These are phyloP conservation scores for Candida sp. DNA, from an alignment of 1,139 yeast genomes.

Conservation along the genomic window DNA sequence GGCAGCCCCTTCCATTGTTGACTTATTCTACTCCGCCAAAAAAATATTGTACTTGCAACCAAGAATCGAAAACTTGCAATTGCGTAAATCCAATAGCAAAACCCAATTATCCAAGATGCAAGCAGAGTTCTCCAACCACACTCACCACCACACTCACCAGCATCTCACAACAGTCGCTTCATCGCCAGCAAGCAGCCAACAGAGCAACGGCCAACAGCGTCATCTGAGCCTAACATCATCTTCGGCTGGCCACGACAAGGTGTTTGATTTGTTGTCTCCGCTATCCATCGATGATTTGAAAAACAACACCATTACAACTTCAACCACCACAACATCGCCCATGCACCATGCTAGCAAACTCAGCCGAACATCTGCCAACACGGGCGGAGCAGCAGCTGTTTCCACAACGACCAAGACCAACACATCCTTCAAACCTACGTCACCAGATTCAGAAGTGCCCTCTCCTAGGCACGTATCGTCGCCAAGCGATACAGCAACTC, in stretches of 20 bases:
- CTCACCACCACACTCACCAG: background rate
- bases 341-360: background rate
- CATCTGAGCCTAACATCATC: constrained; percentile 1
- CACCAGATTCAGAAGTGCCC: constrained; percentile 13
- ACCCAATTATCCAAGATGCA: constrained; percentile 19
- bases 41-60: constrained; percentile 43
- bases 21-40: constrained; percentile 48
- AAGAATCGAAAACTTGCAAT: constrained; percentile 45
- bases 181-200: background rate
- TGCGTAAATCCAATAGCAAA: constrained; percentile 38
- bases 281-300: constrained; percentile 41
- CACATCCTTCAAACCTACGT: constrained; percentile 5
- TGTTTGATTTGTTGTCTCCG: constrained; percentile 46
- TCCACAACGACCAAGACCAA: constrained; percentile 14
- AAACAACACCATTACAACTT: constrained; percentile 15
- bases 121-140: constrained; percentile 1
- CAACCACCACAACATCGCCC: constrained; percentile 7
- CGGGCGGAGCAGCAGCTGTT: constrained; percentile 15
- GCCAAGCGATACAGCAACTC: background rate
- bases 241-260: constrained; percentile 14
- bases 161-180: background rate
- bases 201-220: background rate
- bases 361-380: background rate
- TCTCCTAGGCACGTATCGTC: constrained; percentile 7
- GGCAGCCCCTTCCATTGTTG: constrained; percentile 41